A percentile compares a stretch with the other conserved stretches of the same genome.
Evolutionary conservation across 768 basidiomycete species (phyloP).

Genomic region (Rhodocollybia butyracea): DNA sequence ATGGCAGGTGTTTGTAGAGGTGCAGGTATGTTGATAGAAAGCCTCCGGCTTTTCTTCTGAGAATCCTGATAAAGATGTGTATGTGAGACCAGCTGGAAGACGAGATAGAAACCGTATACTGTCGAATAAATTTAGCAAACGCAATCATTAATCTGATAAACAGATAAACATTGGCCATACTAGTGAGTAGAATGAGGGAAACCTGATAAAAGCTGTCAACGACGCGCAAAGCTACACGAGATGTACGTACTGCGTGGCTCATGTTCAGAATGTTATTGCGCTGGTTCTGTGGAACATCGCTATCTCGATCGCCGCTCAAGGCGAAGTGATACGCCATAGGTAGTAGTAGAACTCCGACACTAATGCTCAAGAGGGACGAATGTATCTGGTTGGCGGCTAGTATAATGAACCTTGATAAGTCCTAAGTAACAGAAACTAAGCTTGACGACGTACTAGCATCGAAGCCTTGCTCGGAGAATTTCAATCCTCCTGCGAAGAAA

Average conservation of each 20-base stretch:
- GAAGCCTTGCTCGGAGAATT: constrained; percentile 78
- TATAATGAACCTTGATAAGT: neutral
- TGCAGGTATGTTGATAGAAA: constrained; percentile 28
- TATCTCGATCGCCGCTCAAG: constrained; percentile 26
- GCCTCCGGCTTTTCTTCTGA: constrained; percentile 38
- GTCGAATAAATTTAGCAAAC: neutral
- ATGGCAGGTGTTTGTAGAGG: constrained; percentile 18
- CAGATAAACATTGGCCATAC: constrained; percentile 34
- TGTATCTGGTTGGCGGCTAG: constrained; percentile 71
- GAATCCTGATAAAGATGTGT: constrained; percentile 60
- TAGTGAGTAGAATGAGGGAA: constrained; percentile 72
- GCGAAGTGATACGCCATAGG: constrained; percentile 77
- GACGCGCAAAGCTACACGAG: neutral
- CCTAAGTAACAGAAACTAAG: neutral
- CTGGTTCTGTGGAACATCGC: constrained; percentile 27
- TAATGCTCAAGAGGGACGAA: constrained; percentile 69
- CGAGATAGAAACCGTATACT: constrained; percentile 71
- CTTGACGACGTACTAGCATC: constrained; percentile 50
- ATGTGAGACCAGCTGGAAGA: constrained; percentile 82
- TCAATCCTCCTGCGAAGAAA: constrained; percentile 78
- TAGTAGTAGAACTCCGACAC: constrained; percentile 75
- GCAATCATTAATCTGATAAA: neutral
- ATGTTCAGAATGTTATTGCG: constrained; percentile 55
- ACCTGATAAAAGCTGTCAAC: constrained; percentile 39
- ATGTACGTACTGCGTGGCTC: constrained; percentile 66